phyloP scores from a whole-genome alignment of 768 basidiomycete genomes.

The Rickenella mellea region DNA sequence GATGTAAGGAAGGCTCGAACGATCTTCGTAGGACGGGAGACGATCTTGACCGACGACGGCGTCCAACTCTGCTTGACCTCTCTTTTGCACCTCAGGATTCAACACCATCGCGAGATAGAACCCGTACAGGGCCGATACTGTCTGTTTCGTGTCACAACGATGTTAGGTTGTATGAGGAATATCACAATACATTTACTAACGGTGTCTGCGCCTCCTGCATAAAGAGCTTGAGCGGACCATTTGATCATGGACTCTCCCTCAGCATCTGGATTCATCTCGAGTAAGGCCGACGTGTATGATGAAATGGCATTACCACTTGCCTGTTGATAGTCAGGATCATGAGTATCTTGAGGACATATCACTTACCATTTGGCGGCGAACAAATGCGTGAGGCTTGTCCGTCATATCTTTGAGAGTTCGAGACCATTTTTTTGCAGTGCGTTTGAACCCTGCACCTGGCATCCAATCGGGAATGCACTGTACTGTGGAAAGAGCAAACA shows the following conservation, averaged over 20 bases:
- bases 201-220: slow-evolving; percentile 1
- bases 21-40: slow-evolving; percentile 15
- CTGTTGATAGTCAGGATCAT: too few species aligned
- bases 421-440: neutral
- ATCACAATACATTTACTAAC: neutral
- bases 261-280: slow-evolving; percentile 1
- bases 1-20: slow-evolving; percentile 13
- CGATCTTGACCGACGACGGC: slow-evolving; percentile 15
- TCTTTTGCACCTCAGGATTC: slow-evolving; percentile 14
- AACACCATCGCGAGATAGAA: slow-evolving; percentile 15
- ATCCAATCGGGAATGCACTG: slow-evolving; percentile 10
- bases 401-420: slow-evolving; percentile 4
- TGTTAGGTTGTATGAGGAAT: too few species aligned
- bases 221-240: slow-evolving; percentile 5
- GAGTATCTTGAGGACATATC: too few species aligned
- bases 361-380: slow-evolving; percentile 3
- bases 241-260: slow-evolving; percentile 2
- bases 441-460: slow-evolving; percentile 10
- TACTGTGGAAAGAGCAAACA: slow-evolving; percentile 10
- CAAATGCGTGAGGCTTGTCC: slow-evolving; percentile 4
- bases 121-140: slow-evolving; percentile 4
- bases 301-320: slow-evolving; percentile 4
- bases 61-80: slow-evolving; percentile 19
- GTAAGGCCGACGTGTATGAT: slow-evolving; percentile 4
- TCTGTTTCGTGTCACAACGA: neutral